Base-by-base conservation (phyloP, 306 rosid genomes). In the Fagus sylvatica region DNA sequence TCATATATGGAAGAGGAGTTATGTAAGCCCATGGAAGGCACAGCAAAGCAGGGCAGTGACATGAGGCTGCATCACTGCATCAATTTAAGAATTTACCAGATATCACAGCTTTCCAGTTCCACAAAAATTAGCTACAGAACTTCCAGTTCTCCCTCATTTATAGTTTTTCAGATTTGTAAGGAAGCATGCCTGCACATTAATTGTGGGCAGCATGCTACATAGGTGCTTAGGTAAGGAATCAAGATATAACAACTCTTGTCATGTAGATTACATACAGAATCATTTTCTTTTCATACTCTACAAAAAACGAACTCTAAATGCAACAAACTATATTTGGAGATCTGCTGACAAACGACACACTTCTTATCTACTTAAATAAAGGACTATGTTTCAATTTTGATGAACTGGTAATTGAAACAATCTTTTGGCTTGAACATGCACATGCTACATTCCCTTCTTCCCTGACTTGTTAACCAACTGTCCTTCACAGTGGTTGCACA, bases 371-470 rank as follows among this genome's bases (percentile, higher is more conserved):
- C 53, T 67, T 56, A 41, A 54, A 57, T 11, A 9, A 46, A 46
- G 28, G 43, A 62, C 69, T 15, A 15, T 34, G 41, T 36, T 15
- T 13, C 36, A 34, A 42, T 13, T 22, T 22, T 22, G 28, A 62
- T 16, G 43, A 62, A 62, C 13, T 15, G 69, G 17, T 51, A 60
- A 5, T 7, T 15, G n/a, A 81, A 54, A 40, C 69, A 54, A 17
- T 22, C 33, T 65, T 42, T 46, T 54, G 74, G 74, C 62, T 61
- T 69, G 36, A 62, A 76, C 57, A 66, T 43, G 40, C 37, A 55
- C 65, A 10, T 28, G 28, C 41, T 37, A 15, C 57, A 8, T 42
- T 17, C 39, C 30, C 69, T 36, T 46, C 66, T 33, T 39, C 48
- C 48, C 41, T 37, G 1, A 48, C 65, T n/a, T 15, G 39, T 57